Percentiles rank a stretch among this genome's conserved stretches.
Conservation (phyloP, 768 basidiomycete genomes). For the Suillus bovinus region DNA sequence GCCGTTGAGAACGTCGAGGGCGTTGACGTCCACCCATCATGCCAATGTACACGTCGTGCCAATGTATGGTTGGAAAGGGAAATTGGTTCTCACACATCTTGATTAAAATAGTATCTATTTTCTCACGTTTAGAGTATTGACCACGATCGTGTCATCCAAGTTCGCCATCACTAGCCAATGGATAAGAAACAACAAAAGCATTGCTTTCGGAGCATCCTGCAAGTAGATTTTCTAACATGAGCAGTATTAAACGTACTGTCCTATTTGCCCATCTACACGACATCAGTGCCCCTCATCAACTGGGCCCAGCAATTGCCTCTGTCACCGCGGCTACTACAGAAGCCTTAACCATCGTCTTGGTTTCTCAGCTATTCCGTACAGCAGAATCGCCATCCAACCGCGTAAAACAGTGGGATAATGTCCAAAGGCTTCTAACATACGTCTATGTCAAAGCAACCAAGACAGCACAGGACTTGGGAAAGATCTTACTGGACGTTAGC, state of each 20-base stretch:
- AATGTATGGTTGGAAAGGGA: not conserved
- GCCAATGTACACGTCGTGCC: not conserved
- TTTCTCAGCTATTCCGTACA: slow-evolving; percentile 59
- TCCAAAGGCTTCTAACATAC: slow-evolving; percentile 78
- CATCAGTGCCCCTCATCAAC: slow-evolving; percentile 54
- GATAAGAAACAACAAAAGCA: not conserved
- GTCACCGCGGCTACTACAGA: slow-evolving; percentile 46
- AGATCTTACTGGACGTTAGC: slow-evolving; percentile 74
- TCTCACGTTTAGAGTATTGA: not conserved
- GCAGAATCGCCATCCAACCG: slow-evolving; percentile 32
- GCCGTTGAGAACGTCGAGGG: not conserved
- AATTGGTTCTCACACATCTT: not conserved
- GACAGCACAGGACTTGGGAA: slow-evolving; percentile 64
- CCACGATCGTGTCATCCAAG: slow-evolving; percentile 2
- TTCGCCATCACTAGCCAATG: not conserved
- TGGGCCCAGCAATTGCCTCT: slow-evolving; percentile 51
- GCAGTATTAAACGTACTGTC: not conserved
- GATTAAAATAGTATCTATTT: not conserved
- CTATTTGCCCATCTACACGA: not conserved
- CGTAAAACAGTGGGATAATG: slow-evolving; percentile 56
- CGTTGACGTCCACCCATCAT: not conserved
- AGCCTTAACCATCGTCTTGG: slow-evolving; percentile 61
- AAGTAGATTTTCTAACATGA: not conserved
- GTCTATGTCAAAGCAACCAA: slow-evolving; percentile 86
- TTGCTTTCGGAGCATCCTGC: not conserved